A percentile compares a stretch with the other conserved stretches of the same genome.
phyloP scores from a whole-genome alignment of 805 yeast genomes.

The Kuraishia molischiana region DNA sequence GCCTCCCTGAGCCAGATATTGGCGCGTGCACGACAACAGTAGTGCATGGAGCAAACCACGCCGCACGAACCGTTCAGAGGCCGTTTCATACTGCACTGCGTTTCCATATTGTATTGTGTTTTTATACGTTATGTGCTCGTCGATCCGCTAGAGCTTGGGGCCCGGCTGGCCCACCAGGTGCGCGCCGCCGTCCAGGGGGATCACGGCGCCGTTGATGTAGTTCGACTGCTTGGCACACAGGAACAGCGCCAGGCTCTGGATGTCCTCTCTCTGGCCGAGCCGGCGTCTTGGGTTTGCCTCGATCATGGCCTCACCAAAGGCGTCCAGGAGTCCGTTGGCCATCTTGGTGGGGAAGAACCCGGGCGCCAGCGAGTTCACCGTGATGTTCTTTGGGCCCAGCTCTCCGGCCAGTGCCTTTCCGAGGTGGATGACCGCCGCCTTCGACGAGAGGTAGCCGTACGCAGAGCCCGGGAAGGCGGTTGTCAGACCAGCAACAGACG shows the following conservation, averaged over 20 bases:
- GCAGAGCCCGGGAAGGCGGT: slow-evolving; percentile 37
- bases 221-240: slow-evolving; percentile 45
- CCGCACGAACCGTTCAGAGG: no score
- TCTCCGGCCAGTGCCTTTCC: slow-evolving; percentile 55
- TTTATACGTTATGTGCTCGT: no score
- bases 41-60: no score
- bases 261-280: slow-evolving; percentile 52
- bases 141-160: no score
- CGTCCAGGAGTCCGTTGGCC: slow-evolving; percentile 54
- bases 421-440: slow-evolving; percentile 66
- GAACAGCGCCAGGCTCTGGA: slow-evolving; percentile 45
- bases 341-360: slow-evolving; percentile 72
- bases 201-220: slow-evolving; percentile 56
- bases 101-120: no score
- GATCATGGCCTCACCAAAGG: slow-evolving; percentile 35
- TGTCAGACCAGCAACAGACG: slow-evolving; percentile 51
- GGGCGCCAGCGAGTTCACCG: slow-evolving; percentile 64
- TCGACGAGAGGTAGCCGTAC: slow-evolving; percentile 65
- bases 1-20: slow-evolving; percentile 3
- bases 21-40: not conserved
- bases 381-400: slow-evolving; percentile 57
- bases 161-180: slow-evolving; percentile 35
- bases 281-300: slow-evolving; percentile 51
- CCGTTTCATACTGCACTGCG: no score
- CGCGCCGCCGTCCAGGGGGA: slow-evolving; percentile 67